phyloP scores from a whole-genome alignment of 2,329 filamentous ascomycete species.

The Thermoascus crustaceus region DNA sequence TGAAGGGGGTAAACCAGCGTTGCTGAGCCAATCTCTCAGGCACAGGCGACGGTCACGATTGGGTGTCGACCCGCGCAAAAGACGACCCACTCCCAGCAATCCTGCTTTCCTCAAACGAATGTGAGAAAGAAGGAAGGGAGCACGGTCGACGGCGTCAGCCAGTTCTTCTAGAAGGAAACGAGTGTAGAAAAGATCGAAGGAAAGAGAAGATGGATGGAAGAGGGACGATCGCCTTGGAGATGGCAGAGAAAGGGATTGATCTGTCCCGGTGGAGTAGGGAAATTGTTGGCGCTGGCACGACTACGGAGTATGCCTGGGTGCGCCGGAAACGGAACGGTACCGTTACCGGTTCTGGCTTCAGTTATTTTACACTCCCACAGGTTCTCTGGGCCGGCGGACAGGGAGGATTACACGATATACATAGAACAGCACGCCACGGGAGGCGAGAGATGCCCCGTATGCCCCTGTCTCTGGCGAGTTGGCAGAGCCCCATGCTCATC shows the following conservation, averaged over 20 bases:
- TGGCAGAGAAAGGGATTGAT: conserved; percentile 20
- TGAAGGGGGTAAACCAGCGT: conserved; percentile 18
- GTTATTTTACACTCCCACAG: too few relatives aligned
- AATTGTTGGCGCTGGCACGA: conserved; percentile 18
- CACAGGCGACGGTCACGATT: conserved; percentile 13
- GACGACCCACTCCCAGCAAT: conserved; percentile 1
- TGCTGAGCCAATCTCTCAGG: conserved; percentile 19
- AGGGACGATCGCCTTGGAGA: conserved; percentile 13
- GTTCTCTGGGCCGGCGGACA: too few relatives aligned
- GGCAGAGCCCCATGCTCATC: too few relatives aligned
- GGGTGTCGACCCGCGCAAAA: conserved; percentile 5
- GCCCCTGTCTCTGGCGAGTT: too few relatives aligned
- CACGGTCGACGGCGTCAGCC: conserved; percentile 7
- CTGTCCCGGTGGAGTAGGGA: conserved; percentile 17
- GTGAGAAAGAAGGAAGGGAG: conserved; percentile 20
- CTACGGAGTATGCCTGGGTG: conserved; percentile 7
- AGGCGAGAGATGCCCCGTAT: too few relatives aligned
- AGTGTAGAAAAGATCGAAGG: conserved; percentile 15
- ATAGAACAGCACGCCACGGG: too few relatives aligned
- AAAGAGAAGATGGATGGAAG: conserved; percentile 17
- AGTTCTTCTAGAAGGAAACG: conserved; percentile 10
- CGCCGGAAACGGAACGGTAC: background rate
- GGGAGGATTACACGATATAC: too few relatives aligned
- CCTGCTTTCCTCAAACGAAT: conserved; percentile 19
- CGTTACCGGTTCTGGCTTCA: background rate